Percentiles rank a stretch among this genome's conserved stretches.
Conservation (phyloP, 768 basidiomycete species). For the Boletus reticulatus region DNA sequence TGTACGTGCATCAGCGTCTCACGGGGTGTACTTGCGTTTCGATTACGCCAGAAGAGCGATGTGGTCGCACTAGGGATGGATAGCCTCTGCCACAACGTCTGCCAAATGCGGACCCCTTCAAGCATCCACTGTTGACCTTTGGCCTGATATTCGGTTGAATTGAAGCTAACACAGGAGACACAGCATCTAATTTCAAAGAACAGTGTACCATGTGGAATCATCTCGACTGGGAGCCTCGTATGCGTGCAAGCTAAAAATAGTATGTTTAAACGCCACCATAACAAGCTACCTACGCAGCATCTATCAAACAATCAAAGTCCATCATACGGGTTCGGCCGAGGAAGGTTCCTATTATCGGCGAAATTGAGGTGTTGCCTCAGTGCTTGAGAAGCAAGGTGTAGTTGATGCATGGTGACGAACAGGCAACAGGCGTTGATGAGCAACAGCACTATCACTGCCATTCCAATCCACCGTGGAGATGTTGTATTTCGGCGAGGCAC, state of each 20-base stretch:
- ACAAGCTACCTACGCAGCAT: neutral
- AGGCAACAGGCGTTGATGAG: slow-evolving; percentile 25
- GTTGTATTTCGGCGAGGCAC: neutral
- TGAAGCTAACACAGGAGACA: neutral
- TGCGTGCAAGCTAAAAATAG: neutral
- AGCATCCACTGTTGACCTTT: neutral
- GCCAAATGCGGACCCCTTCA: slow-evolving; percentile 1
- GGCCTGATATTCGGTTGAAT: neutral
- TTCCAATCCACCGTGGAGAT: slow-evolving; percentile 9
- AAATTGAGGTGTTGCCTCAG: slow-evolving; percentile 18
- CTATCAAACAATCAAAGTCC: slow-evolving; percentile 21
- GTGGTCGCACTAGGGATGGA: neutral
- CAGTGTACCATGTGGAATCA: neutral
- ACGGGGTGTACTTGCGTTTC: neutral
- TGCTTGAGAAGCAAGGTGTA: slow-evolving; percentile 14
- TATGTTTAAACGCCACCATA: neutral
- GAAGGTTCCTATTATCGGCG: slow-evolving; percentile 26
- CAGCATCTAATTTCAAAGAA: neutral
- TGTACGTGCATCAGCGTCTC: neutral
- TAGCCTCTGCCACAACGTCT: neutral
- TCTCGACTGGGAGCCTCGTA: neutral
- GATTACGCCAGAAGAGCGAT: neutral
- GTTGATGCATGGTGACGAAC: slow-evolving; percentile 13
- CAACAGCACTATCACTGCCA: slow-evolving; percentile 21
- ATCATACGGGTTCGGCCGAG: slow-evolving; percentile 31